A percentile compares a stretch with the other conserved stretches of the same genome.
Evolutionary conservation across 352 stramenopile species (phyloP).

Genomic region (Pythium insidiosum): DNA sequence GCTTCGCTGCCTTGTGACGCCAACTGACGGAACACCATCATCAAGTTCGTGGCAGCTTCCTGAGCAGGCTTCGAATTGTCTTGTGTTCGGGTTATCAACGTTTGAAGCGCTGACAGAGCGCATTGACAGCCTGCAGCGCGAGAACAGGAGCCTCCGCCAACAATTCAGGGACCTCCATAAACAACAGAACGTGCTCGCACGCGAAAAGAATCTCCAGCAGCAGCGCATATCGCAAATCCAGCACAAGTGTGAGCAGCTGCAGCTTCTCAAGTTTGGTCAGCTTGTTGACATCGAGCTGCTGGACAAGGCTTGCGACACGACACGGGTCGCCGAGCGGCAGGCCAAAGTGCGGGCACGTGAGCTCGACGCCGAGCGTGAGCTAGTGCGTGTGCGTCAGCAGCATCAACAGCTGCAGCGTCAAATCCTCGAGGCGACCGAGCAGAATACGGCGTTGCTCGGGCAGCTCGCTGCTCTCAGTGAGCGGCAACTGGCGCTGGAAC

Average conservation of each 20-base stretch:
- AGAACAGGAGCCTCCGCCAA: constrained; percentile 81
- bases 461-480: constrained; percentile 68
- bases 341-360: constrained; percentile 67
- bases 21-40: neutral
- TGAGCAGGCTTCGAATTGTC: constrained; percentile 34
- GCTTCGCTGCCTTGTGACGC: constrained; percentile 46
- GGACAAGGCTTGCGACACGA: constrained; percentile 80
- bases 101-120: constrained; percentile 59
- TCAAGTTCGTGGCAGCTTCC: constrained; percentile 30
- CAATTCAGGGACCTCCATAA: constrained; percentile 87
- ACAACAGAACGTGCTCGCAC: constrained; percentile 73
- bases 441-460: constrained; percentile 81
- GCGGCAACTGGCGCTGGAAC: constrained; percentile 77
- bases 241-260: constrained; percentile 67
- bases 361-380: constrained; percentile 47
- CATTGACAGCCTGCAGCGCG: constrained; percentile 72
- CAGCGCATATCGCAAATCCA: constrained; percentile 54
- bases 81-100: constrained; percentile 62
- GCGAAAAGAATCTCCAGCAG: constrained; percentile 72
- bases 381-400: constrained; percentile 33
- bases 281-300: constrained; percentile 84
- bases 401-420: constrained; percentile 57
- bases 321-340: constrained; percentile 57
- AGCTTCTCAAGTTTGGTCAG: constrained; percentile 75
- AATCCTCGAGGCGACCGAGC: constrained; percentile 74